Conservation (phyloP, 768 basidiomycete genomes). For the Coprinopsis strossmayeri region DNA sequence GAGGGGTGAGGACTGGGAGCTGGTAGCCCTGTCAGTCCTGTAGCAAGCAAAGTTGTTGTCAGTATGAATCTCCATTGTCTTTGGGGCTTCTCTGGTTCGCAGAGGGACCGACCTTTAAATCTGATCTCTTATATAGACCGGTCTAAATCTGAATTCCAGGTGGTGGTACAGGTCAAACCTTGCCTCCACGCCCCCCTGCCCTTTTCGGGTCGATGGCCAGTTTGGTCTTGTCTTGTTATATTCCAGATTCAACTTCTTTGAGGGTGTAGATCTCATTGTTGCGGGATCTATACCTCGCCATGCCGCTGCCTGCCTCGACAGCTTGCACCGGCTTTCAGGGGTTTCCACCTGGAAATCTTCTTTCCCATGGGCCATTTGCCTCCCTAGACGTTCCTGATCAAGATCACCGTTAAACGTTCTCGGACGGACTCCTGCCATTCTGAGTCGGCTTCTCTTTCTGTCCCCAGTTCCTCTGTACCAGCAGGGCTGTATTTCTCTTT, state of each 20-base stretch:
- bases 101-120: background rate
- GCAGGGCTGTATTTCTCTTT: background rate
- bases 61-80: slow-evolving; percentile 5
- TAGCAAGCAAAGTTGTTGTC: slow-evolving; percentile 4
- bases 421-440: background rate
- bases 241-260: background rate
- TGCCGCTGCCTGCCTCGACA: background rate
- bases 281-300: background rate
- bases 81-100: too few species aligned
- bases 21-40: slow-evolving; percentile 9
- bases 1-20: background rate
- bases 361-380: background rate
- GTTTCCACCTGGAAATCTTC: background rate
- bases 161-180: background rate
- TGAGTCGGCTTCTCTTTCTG: background rate
- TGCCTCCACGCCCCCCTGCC: background rate
- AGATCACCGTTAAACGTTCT: background rate
- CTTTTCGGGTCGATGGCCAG: background rate
- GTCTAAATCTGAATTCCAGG: background rate
- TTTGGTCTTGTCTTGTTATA: background rate
- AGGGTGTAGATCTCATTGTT: slow-evolving; percentile 2
- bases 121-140: slow-evolving; percentile 3
- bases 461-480: background rate
- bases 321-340: background rate
- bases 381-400: background rate